Evolutionary conservation across 371 early-diverging fungal species (phyloP), one percentile per base, ranked within the genome.

Genomic region (Circinella umbellata): DNA sequence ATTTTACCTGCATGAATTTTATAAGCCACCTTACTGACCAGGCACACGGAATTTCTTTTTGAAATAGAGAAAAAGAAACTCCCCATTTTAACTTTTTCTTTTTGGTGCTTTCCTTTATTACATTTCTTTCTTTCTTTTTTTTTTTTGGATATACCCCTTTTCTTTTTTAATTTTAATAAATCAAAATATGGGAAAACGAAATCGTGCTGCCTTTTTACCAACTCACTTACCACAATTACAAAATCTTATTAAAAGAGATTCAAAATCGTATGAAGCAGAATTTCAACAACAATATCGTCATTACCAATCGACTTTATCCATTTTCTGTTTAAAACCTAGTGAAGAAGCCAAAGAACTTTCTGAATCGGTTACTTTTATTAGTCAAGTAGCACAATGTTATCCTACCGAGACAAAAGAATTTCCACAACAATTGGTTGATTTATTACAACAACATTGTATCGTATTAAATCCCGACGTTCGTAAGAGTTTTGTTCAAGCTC

Each of bases 151-250:
- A 42, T 42, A 42, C 42, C 42, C 42, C 3, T 42, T 42, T 11
- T 11, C 6, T 42, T 42, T 11, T 42, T 11, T 42, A 42, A 2
- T 42, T 42, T 20, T 27, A 13, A 57, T 37, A 42, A 13, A 6
- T 9, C 42, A 42, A 42, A 39, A 42, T 42, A 90, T 91, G 91
- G 91, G 88, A 67, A 87, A 80, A 81, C 83, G 91, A 11, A 89
- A 89, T 71, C 80, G 92, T 77, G 89, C 93, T 36, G 86, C 91
- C 14, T 74, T 90, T 73, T 80, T 93, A 74, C 90, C 91, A 14
- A 92, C 83, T 55, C 97, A 98, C 84, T 85, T 98, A 62, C 97
- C 98, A 51, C 98, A 98, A 82, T 88, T 98, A 66, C 99, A 98
- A 85, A 98, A 98, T 82, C 88, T 97, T 60, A 95, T 98, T 76